Conservation (phyloP, 2,329 filamentous ascomycete genomes). For the Claviceps digitariae region DNA sequence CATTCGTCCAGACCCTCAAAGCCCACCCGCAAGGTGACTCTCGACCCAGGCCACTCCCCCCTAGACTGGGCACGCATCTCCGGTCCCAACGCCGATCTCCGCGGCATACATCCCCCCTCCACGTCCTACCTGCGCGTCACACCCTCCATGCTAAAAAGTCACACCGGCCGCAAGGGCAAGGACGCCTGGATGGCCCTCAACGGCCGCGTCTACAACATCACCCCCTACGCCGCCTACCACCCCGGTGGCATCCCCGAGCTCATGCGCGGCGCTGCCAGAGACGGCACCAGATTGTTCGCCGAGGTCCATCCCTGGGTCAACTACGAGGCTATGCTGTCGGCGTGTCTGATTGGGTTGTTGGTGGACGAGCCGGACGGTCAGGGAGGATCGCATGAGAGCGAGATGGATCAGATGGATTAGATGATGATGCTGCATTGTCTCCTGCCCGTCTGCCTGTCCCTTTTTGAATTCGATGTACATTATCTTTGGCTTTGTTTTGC, state of each 20-base stretch:
- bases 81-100: slow-evolving; percentile 50
- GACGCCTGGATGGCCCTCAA: slow-evolving; percentile 87
- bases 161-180: slow-evolving; percentile 70
- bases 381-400: slow-evolving; percentile 19
- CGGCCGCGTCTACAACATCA: slow-evolving; percentile 88
- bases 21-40: slow-evolving; percentile 56
- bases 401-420: slow-evolving; percentile 51
- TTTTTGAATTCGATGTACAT: neutral
- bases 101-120: slow-evolving; percentile 39
- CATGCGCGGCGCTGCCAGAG: slow-evolving; percentile 45
- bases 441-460: neutral
- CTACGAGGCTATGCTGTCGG: slow-evolving; percentile 54
- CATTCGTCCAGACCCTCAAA: slow-evolving; percentile 38
- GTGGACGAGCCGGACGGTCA: slow-evolving; percentile 39
- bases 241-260: slow-evolving; percentile 73
- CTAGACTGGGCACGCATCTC: slow-evolving; percentile 87
- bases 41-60: slow-evolving; percentile 85
- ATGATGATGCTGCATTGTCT: neutral
- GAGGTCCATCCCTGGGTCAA: slow-evolving; percentile 62
- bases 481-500: neutral
- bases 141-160: slow-evolving; percentile 61
- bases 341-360: slow-evolving; percentile 48
- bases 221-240: slow-evolving; percentile 79
- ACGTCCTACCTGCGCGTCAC: slow-evolving; percentile 57
- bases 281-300: slow-evolving; percentile 50